Evolutionary conservation across 306 rosid species (phyloP), one percentile per base, ranked within the genome.

Genomic region (Prunus davidiana): DNA sequence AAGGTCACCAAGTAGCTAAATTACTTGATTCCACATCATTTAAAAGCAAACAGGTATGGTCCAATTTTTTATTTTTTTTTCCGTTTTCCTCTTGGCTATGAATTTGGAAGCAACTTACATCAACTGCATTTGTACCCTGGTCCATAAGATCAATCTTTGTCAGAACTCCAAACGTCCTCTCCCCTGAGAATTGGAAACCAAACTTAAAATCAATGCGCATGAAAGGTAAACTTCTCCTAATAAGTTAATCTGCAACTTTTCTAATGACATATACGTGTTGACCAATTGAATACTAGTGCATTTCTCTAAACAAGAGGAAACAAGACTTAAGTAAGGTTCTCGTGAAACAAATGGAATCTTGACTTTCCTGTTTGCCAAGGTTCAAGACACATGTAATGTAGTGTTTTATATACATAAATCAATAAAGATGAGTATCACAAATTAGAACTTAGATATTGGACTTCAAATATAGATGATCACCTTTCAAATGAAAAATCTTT

Each of bases 141-240:
- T 85, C 88, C 88, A 85, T 85, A 12, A 85, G 85, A 64, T 85
- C 88, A 67, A 85, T 81, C 77, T 85, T 85, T 2, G 88, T 85
- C 77, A 85, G 61, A 75, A 85, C 88, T 54, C 88, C 88, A 62
- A 85, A 85, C 15, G 88, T 85, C 72, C 88, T 81, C 79, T 81
- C 88, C 64, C 81, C 88, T 84, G 61, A 56, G 55, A 30, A 76
- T 45, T 38, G 55, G 50, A 27, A 76, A 70, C 64, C 54, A 67
- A 46, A 54, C 41, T 20, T 18, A 38, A 80, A 68, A 41, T 63
- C 20, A 62, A 41, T 5, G 50, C 18, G 25, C 12, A 30, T 2
- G 22, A 60, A 32, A 24, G 72, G 49, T 14, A 68, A 62, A 14
- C 30, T 19, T 25, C 45, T 71, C 64, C 32, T 54, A 32, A 12